Evolutionary conservation across 2,329 filamentous ascomycete species (phyloP), one percentile per base, ranked within the genome.

Genomic region (Alternaria sp.): DNA sequence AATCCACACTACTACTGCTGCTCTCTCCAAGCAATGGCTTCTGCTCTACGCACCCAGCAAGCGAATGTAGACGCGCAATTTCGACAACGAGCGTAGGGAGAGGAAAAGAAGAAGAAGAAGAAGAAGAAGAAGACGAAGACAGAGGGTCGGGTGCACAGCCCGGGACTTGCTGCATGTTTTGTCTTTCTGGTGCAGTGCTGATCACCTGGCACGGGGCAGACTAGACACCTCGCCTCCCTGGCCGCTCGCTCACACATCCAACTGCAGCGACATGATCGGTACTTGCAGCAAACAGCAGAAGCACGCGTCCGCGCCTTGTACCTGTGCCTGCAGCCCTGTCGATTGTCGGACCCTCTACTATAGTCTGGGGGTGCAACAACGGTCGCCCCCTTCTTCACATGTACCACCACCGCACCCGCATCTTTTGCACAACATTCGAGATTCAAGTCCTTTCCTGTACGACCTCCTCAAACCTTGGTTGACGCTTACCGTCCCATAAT

Each of bases 121-220:
- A 17, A 17, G 17, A 17, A 17, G 17, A 17, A 17, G 17, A 17
- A 17, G 64, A 56, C 48, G n/a, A 65, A 56, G 64, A 56, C 48
- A 53, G 54, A 33, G 46, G 59, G 56, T 45, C 51, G 62, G 58
- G 61, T 63, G 67, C 60, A 64, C 56, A 54, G 41, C 59, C 59
- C 45, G 29, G 54, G 60, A 59, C 51, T 53, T 28, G 54, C 56
- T 62, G 67, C 51, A 66, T 65, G 63, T 70, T 69, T 67, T 63
- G 59, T 65, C 66, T 55, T 65, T 62, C 56, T 60, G 40, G 39
- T 60, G 61, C 57, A 55, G 53, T 59, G 70, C 65, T 72, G 69
- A 72, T 74, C 71, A 70, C 57, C 67, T 63, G 66, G 56, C 65
- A 66, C 65, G 58, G 62, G 62, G 61, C 70, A 67, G 67, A 66